Evolutionary conservation across 768 basidiomycete species (phyloP), one percentile per base, ranked within the genome.

Genomic region (Boletus pseudo-olivaceus): DNA sequence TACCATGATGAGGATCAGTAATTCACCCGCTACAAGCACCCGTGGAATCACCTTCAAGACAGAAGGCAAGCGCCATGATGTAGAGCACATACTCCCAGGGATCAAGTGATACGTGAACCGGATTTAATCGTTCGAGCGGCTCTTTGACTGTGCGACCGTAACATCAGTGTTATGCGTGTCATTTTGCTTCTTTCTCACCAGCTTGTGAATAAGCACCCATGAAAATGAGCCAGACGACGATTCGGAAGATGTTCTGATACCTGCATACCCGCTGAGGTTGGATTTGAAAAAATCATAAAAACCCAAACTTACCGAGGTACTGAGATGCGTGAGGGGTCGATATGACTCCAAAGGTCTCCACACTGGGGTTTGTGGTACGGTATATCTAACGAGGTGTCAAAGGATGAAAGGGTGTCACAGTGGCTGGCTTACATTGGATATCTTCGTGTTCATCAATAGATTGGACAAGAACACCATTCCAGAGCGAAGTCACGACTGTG

Each of bases 201-300:
- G 91, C 90, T 74, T 88, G 88, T 3, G 90, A 93, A 66, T 93
- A 95, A 4, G 84, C 81, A 19, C 80, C 75, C 33, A 96, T 78
- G 71, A 93, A 88, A 61, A 88, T 76, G 23, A 91, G 64, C 90
- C 89, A 93, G 33, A 92, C 76, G 7, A 78, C 50, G 49, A 93
- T 84, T 42, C 90, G 84, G 65, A 94, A 85, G 47, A 84, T 76
- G 60, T 92, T 94, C 67, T 95, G 94, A 67, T 95, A 95, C 49
- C 90, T 87, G 48, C 9, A 23, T 6, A 49, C 19, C 46, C 15
- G 20, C 35, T 48, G 45, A 53, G 35, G 11, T 26, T 7, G 29
- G 8, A 27, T 29, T 2, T 1, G 7, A 27, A 26, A 35, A 19
- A 11, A 15, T 4, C 1, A 10, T 33, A 32, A 43, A 45, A 51